These are phyloP conservation scores for Aspergillus quadricinctus DNA, from an alignment of 2,329 filamentous ascomycete species.

Conservation along the genomic window DNA sequence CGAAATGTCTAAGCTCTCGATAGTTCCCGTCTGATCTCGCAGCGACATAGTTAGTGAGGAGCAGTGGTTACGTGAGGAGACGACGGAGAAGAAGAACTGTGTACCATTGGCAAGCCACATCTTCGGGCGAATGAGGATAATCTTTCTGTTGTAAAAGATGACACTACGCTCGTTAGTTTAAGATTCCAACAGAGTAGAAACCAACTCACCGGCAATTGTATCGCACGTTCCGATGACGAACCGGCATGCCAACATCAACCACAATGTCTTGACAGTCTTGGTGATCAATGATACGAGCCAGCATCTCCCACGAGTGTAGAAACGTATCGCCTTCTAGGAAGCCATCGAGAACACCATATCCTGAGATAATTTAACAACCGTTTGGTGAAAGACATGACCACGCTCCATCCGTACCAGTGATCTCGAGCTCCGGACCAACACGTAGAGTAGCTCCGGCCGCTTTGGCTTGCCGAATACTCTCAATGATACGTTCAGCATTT, in stretches of 20 bases:
- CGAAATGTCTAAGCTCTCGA: slow-evolving; percentile 59
- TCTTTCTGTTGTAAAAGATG: slow-evolving; percentile 61
- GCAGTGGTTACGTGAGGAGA: not conserved
- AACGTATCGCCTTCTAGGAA: slow-evolving; percentile 57
- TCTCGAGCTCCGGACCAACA: slow-evolving; percentile 53
- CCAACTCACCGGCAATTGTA: slow-evolving; percentile 56
- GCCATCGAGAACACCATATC: slow-evolving; percentile 64
- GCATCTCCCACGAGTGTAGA: slow-evolving; percentile 59
- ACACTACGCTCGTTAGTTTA: slow-evolving; percentile 29
- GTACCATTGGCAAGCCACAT: slow-evolving; percentile 61
- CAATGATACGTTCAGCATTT: slow-evolving; percentile 59
- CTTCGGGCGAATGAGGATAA: slow-evolving; percentile 69
- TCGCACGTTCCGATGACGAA: slow-evolving; percentile 57
- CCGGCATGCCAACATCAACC: slow-evolving; percentile 59
- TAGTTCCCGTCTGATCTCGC: slow-evolving; percentile 56
- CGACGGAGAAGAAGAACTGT: slow-evolving; percentile 1
- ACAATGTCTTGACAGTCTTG: slow-evolving; percentile 61
- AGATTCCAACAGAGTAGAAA: not conserved
- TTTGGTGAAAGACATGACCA: not conserved
- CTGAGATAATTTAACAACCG: slow-evolving; percentile 8
- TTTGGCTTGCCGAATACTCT: slow-evolving; percentile 60
- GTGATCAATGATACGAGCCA: slow-evolving; percentile 58
- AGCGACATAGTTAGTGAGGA: not conserved
- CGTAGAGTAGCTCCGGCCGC: slow-evolving; percentile 58
- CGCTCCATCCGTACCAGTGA: slow-evolving; percentile 41